Conservation (phyloP, 129 eudicot genomes). For the Logfia minima region DNA sequence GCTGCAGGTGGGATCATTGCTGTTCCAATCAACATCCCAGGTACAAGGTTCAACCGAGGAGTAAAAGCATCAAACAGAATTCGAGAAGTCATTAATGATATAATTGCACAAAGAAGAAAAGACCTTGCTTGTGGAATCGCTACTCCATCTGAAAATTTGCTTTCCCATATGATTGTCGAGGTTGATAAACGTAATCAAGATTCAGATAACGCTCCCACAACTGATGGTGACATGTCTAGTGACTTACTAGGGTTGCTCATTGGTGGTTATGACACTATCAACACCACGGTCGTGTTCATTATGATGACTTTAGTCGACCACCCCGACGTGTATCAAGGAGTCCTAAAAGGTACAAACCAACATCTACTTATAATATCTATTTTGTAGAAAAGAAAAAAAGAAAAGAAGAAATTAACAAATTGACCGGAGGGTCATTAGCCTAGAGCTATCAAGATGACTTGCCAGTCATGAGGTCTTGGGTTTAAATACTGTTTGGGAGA, state of each 20-base stretch:
- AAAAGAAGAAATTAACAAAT: background rate
- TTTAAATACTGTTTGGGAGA: too few relatives aligned
- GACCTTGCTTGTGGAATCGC: constrained; percentile 40
- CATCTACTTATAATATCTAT: background rate
- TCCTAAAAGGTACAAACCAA: constrained; percentile 36
- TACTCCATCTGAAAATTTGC: constrained; percentile 33
- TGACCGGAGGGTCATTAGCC: too few relatives aligned
- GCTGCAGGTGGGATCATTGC: constrained; percentile 48
- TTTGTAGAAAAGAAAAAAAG: background rate
- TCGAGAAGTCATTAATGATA: constrained; percentile 33
- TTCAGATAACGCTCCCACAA: constrained; percentile 25
- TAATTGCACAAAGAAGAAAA: constrained; percentile 38
- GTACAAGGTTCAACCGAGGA: constrained; percentile 44
- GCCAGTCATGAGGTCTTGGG: too few relatives aligned
- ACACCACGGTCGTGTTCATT: constrained; percentile 44
- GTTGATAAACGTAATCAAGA: constrained; percentile 37
- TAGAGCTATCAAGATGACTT: too few relatives aligned
- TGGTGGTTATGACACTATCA: constrained; percentile 46
- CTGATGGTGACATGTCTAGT: constrained; percentile 41
- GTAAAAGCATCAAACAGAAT: constrained; percentile 40
- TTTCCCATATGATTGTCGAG: constrained; percentile 41
- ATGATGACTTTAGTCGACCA: constrained; percentile 47
- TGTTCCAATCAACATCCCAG: constrained; percentile 40
- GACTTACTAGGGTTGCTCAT: constrained; percentile 41
- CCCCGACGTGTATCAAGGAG: constrained; percentile 39